Evolutionary conservation across 169 alveolate species (phyloP).

Genomic region (Plasmodium reichenowi): DNA sequence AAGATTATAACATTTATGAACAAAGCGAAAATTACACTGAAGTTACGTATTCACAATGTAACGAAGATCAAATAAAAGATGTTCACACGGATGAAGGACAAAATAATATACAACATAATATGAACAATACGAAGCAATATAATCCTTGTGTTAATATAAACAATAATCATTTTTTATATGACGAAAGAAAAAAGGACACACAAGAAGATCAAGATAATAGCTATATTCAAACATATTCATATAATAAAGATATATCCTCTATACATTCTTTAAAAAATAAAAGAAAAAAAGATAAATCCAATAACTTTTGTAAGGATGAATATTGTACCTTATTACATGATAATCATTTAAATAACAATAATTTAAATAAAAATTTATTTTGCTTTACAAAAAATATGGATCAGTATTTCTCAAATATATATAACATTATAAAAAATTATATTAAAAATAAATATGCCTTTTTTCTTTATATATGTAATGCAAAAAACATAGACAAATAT

Average conservation of each 20-base stretch:
- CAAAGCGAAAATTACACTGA: neutral
- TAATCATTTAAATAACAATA: neutral
- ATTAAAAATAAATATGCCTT: conserved; percentile 13
- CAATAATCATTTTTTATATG: neutral
- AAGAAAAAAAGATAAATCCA: conserved; percentile 19
- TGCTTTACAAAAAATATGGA: conserved; percentile 23
- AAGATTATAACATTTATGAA: conserved; percentile 32
- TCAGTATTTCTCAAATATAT: conserved; percentile 14
- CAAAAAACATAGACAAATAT: neutral
- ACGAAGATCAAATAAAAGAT: neutral
- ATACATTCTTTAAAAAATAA: conserved; percentile 7
- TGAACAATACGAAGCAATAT: neutral
- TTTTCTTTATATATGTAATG: conserved; percentile 23
- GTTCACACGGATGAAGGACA: too few species aligned
- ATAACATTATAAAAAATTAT: conserved; percentile 6
- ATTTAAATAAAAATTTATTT: conserved; percentile 5
- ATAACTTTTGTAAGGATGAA: neutral
- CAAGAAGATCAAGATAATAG: neutral
- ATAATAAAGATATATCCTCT: conserved; percentile 15
- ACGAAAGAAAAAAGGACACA: conserved; percentile 6
- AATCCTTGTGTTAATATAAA: neutral
- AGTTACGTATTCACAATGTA: neutral
- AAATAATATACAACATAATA: too few species aligned
- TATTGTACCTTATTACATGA: conserved; percentile 6
- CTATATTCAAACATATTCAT: neutral